A percentile compares a stretch with the other conserved stretches of the same genome.
These are phyloP conservation scores for Neurospora sp. DNA, from an alignment of 495 filamentous ascomycete species.

Conservation along the genomic window DNA sequence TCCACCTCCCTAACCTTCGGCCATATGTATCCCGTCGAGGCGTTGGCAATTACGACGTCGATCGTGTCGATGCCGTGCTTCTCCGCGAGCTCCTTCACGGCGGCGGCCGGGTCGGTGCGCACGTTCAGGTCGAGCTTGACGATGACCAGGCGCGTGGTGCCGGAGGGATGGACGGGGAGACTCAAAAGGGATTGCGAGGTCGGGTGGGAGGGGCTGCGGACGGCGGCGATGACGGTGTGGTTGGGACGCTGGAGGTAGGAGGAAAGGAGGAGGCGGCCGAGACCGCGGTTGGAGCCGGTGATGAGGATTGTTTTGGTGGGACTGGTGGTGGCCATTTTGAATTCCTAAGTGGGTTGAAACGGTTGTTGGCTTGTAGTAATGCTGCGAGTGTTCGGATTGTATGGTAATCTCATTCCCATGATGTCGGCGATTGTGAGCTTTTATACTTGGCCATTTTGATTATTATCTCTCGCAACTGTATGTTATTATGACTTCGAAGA, in stretches of 20 bases:
- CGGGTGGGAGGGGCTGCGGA: constrained; percentile 18
- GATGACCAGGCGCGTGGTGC: constrained; percentile 12
- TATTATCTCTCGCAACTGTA: not conserved
- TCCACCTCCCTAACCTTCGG: constrained; percentile 23
- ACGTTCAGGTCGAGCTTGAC: constrained; percentile 19
- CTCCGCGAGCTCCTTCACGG: constrained; percentile 6
- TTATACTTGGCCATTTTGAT: not conserved
- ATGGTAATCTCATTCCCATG: not conserved
- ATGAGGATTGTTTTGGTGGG: constrained; percentile 12
- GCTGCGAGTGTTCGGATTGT: not conserved
- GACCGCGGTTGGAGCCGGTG: constrained; percentile 22
- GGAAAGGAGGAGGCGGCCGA: constrained; percentile 18
- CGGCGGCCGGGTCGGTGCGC: constrained; percentile 10
- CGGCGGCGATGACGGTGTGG: constrained; percentile 25
- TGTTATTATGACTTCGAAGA: not conserved
- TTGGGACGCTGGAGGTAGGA: constrained; percentile 19
- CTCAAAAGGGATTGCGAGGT: constrained; percentile 13
- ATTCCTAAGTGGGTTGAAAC: not conserved
- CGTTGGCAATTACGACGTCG: constrained; percentile 23
- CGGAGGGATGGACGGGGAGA: constrained; percentile 9
- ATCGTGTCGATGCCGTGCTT: constrained; percentile 17
- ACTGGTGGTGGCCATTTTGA: not conserved
- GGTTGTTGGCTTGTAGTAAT: not conserved
- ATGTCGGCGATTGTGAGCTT: not conserved
- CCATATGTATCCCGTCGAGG: constrained; percentile 16